Evolutionary conservation across 2,329 filamentous ascomycete genomes (phyloP), one percentile per base, ranked within the genome.

Genomic region (Cyanodermella asteris): DNA sequence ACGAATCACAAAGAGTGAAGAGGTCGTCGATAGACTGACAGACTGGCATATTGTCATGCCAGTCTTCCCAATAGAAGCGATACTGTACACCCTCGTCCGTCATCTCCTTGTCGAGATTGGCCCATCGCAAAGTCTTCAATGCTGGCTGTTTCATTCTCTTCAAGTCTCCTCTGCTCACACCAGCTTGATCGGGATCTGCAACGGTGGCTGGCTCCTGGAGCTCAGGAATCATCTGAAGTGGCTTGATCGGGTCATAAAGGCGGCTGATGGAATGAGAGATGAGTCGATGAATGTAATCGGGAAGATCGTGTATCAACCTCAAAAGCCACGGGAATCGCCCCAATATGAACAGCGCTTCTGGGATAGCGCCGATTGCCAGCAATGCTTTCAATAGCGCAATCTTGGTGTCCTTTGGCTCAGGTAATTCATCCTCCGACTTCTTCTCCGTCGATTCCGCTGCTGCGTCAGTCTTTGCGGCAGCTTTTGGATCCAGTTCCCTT

Each of bases 51-150:
- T 87, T 91, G 47, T 94, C 84, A 3, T 71, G 62, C 87, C 87
- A 97, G 37, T 94, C 87, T 30, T 91, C 81, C 71, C 87, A 93
- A 47, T 97, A 97, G 44, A 90, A 94, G 17, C 75, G 68, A 45
- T 93, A 94, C 26, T 75, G 60, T 8, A 56, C 65, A 12, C 72
- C 71, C 36, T 81, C 77, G 27, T 70, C 71, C 14, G 67, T 68
- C 39, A 87, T 77, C 34, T 61, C 61, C 36, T 67, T 71, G 37
- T 91, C 82, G 5, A 80, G 67, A 38, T 74, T 72, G 4, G 81
- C 75, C 84, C 84, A 93, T 32, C 76, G 66, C 34, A 87, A 56
- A 10, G 66, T 59, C 40, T 73, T 74, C 36, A 66, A 67, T n/a
- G 64, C 51, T 3, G 60, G 51, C 14, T 67, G 57, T 25, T 68